phyloP scores from a whole-genome alignment of 805 yeast genomes.

The Komagataella phaffii region DNA sequence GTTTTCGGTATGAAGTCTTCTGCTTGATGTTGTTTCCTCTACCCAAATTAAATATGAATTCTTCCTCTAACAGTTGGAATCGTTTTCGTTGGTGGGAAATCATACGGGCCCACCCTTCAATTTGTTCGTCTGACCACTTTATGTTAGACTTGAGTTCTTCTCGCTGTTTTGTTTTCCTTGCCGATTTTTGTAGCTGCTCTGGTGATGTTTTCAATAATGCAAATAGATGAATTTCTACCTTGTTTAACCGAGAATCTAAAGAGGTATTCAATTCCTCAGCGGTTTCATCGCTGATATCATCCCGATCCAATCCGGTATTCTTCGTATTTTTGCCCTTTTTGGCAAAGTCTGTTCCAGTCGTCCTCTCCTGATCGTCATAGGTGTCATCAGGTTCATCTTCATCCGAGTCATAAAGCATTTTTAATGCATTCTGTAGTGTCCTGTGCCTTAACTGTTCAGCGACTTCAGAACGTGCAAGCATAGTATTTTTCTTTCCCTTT shows the following conservation, averaged over 20 bases:
- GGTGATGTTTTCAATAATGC: constrained; percentile 37
- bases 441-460: constrained; percentile 37
- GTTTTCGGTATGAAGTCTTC: constrained; percentile 9
- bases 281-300: constrained; percentile 6
- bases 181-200: constrained; percentile 28
- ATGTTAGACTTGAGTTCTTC: constrained; percentile 35
- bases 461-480: not conserved
- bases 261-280: constrained; percentile 5
- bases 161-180: constrained; percentile 40
- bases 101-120: constrained; percentile 89
- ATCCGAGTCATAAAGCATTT: constrained; percentile 55
- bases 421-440: constrained; percentile 42
- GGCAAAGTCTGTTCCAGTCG: constrained; percentile 10
- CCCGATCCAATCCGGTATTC: constrained; percentile 9
- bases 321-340: constrained; percentile 3
- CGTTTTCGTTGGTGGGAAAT: constrained; percentile 50
- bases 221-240: constrained; percentile 44
- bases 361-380: constrained; percentile 40
- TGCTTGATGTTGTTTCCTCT: constrained; percentile 11
- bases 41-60: constrained; percentile 34
- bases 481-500: constrained; percentile 13
- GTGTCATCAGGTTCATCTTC: constrained; percentile 85
- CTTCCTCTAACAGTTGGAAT: constrained; percentile 49
- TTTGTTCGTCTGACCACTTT: constrained; percentile 78
- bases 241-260: constrained; percentile 20